Evolutionary conservation across 2,329 filamentous ascomycete genomes (phyloP), one percentile per base, ranked within the genome.

Genomic region (Helotiales sp.): DNA sequence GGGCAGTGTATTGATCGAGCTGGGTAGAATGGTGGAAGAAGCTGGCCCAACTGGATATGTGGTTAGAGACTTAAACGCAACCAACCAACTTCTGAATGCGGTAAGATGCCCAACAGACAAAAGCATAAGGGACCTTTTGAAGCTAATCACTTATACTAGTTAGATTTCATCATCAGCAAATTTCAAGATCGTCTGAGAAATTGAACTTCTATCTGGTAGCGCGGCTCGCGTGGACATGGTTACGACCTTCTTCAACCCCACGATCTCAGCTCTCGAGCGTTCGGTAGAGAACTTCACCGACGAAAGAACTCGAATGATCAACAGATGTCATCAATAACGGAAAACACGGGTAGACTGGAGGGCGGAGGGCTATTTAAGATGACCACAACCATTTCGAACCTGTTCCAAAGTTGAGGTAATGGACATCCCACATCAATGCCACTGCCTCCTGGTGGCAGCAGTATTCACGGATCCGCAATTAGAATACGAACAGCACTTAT

Each of bases 101-200:
- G 28, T 34, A 55, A 55, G 17, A 6, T 32, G 4, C 28, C 28
- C 4, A 20, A 8, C 1, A 34, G 17, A 34, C 13, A 10, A 6
- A 28, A 4, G 20, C 34, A 13, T 40, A 13, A 7, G 34, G 11
- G 34, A 40, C 15, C 34, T 10, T 5, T 11, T 17, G 2, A 20
- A 32, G 28, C 17, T 32, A 17, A 20, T 17, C 5, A 17, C 7
- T 11, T 34, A 6, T 22, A 0, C 6, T 10, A 55, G 50, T 28
- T 55, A 8, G 15, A 15, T 17, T 34, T 55, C 26, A 17, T 55
- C 50, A 55, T 55, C 17, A 30, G 28, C 17, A 55, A 55, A 13
- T 55, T n/a, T 55, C 50, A 55, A 55, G 50, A 28, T 55, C 26
- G 50, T 55, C 30, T 28, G 50, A 20, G 50, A 34, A 17, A 34